These are phyloP conservation scores for Ganoderma sinense DNA, from an alignment of 1,284 basidiomycete species.

Conservation along the genomic window DNA sequence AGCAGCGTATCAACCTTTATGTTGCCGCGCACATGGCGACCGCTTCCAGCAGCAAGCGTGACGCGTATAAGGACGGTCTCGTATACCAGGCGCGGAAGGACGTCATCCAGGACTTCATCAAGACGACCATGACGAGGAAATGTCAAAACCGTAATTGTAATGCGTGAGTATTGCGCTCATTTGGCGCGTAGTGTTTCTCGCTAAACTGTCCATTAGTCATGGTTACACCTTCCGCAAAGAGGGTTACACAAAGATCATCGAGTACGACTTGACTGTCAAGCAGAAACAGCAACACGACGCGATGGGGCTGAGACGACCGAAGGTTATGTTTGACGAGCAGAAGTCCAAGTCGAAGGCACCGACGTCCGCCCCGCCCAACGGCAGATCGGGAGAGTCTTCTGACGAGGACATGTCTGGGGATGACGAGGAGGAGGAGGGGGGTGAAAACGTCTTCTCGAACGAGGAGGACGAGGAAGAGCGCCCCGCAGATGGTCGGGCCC, in stretches of 20 bases:
- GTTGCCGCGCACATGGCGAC: slow-evolving; percentile 71
- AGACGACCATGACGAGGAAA: slow-evolving; percentile 69
- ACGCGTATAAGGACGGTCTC: slow-evolving; percentile 88
- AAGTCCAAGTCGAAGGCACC: slow-evolving; percentile 41
- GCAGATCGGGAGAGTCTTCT: slow-evolving; percentile 41
- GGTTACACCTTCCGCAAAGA: slow-evolving; percentile 94
- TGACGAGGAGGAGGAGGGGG: slow-evolving; percentile 52
- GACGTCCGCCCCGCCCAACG: slow-evolving; percentile 4
- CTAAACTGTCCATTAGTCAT: slow-evolving; percentile 53
- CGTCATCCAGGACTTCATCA: slow-evolving; percentile 86
- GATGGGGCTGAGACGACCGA: slow-evolving; percentile 68
- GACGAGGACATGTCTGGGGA: slow-evolving; percentile 51
- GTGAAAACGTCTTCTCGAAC: slow-evolving; percentile 53
- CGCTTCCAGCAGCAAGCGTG: slow-evolving; percentile 69
- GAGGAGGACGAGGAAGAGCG: slow-evolving; percentile 50
- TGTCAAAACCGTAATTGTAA: slow-evolving; percentile 82
- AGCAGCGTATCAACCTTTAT: slow-evolving; percentile 76
- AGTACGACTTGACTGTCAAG: slow-evolving; percentile 87
- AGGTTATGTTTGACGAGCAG: slow-evolving; percentile 69
- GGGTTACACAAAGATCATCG: slow-evolving; percentile 93
- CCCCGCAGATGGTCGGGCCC: slow-evolving; percentile 37
- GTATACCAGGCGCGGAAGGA: slow-evolving; percentile 91
- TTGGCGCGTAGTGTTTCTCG: not conserved
- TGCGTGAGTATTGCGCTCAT: slow-evolving; percentile 67
- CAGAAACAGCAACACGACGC: slow-evolving; percentile 74